Evolutionary conservation across 805 yeast species (phyloP).

Genomic region (Candida loeiensis): DNA sequence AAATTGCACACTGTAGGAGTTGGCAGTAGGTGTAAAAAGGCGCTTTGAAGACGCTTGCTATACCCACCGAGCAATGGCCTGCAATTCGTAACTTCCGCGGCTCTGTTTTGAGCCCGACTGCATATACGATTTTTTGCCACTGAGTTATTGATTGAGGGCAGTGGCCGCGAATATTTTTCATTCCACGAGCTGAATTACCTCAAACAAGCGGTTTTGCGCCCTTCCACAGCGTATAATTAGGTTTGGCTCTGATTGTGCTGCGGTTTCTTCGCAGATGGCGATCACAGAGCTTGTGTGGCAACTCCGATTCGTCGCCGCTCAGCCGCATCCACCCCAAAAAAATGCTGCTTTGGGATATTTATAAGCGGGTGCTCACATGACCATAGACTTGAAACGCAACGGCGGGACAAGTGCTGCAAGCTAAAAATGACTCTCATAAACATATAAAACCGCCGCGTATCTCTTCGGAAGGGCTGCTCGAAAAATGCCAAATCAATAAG

Average conservation of each 20-base stretch:
- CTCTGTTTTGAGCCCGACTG: neutral
- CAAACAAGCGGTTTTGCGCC: neutral
- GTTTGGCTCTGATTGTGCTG: no score
- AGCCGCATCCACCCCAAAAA: neutral
- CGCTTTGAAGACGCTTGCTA: no score
- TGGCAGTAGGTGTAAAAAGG: no score
- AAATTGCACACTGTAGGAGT: no score
- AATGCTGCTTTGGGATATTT: neutral
- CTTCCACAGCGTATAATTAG: no score
- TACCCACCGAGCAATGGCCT: neutral
- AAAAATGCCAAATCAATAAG: no score
- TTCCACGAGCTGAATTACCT: neutral
- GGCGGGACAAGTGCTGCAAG: neutral
- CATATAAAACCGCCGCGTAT: no score
- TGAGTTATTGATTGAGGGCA: no score
- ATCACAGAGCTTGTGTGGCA: no score
- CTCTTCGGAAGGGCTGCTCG: no score
- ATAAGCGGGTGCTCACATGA: neutral
- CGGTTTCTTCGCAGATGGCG: no score
- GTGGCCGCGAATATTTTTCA: neutral
- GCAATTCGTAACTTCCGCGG: neutral
- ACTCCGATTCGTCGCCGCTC: neutral
- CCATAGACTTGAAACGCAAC: neutral
- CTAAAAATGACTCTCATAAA: neutral
- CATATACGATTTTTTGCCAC: neutral